These are phyloP conservation scores for Tuber brumale DNA, from an alignment of 495 filamentous ascomycete genomes.

Conservation along the genomic window DNA sequence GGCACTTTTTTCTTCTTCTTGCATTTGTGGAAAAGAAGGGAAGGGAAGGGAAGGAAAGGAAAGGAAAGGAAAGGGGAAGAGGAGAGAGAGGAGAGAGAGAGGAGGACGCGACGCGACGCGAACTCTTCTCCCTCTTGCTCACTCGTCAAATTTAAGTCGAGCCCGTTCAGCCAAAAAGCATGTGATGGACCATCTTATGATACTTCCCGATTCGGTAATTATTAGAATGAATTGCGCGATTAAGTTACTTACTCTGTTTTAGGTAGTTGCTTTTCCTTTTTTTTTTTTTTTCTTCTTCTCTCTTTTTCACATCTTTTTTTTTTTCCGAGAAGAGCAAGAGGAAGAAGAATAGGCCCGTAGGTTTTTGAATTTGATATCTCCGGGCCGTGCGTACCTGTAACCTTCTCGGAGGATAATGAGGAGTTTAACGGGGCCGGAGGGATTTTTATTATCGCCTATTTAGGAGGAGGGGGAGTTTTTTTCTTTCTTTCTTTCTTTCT, in stretches of 20 bases:
- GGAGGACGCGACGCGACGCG: background rate
- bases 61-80: too few relatives aligned
- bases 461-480: background rate
- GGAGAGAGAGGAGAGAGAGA: too few relatives aligned
- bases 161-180: background rate
- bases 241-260: background rate
- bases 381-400: background rate
- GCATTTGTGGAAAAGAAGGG: too few relatives aligned
- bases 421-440: background rate
- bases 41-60: too few relatives aligned
- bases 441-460: background rate
- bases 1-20: too few relatives aligned
- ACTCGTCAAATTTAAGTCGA: background rate
- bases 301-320: background rate
- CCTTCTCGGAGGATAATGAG: background rate
- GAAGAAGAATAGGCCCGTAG: background rate
- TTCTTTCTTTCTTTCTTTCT: background rate
- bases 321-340: background rate
- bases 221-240: background rate
- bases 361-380: background rate
- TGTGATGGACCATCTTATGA: background rate
- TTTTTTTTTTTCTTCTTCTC: too few relatives aligned
- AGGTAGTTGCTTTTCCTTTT: background rate
- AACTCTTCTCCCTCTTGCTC: background rate
- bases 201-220: background rate